A percentile compares a stretch with the other conserved stretches of the same genome.
Evolutionary conservation across 2,329 filamentous ascomycete genomes (phyloP).

Genomic region (Dactylellina drechsleri): DNA sequence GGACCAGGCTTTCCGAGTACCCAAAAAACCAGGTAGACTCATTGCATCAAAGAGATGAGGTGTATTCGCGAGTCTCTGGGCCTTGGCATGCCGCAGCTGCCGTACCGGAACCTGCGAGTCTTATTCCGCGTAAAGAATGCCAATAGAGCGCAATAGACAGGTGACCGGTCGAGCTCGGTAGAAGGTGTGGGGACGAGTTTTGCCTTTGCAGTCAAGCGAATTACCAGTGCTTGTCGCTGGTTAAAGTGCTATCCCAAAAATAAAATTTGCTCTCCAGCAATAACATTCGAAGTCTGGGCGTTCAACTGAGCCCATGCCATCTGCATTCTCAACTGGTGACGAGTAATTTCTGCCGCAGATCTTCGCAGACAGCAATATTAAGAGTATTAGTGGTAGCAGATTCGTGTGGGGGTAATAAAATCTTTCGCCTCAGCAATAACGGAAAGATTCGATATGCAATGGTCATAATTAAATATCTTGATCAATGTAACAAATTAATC

Average conservation of each 20-base stretch:
- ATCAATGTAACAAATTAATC: background rate
- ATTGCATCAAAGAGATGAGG: constrained; percentile 25
- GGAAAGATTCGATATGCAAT: background rate
- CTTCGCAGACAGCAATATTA: background rate
- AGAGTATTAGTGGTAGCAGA: background rate
- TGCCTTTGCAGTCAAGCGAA: background rate
- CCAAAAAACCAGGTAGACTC: constrained; percentile 14
- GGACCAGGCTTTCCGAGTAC: constrained; percentile 20
- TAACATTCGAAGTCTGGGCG: background rate
- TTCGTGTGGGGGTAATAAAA: background rate
- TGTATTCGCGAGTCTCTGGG: constrained; percentile 13
- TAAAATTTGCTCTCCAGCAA: background rate
- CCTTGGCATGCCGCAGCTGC: constrained; percentile 33
- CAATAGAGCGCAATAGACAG: background rate
- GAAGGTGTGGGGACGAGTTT: background rate
- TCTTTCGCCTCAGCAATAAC: no score
- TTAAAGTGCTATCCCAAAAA: no score
- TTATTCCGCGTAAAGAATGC: constrained; percentile 41
- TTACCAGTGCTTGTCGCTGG: background rate
- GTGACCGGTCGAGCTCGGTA: no score
- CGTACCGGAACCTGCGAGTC: constrained; percentile 49
- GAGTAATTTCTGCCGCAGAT: background rate
- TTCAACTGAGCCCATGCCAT: no score
- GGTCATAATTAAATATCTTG: background rate
- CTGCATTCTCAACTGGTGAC: no score